These are phyloP conservation scores for Botrytis pseudocinerea DNA, from an alignment of 2,329 filamentous ascomycete species.

Conservation along the genomic window DNA sequence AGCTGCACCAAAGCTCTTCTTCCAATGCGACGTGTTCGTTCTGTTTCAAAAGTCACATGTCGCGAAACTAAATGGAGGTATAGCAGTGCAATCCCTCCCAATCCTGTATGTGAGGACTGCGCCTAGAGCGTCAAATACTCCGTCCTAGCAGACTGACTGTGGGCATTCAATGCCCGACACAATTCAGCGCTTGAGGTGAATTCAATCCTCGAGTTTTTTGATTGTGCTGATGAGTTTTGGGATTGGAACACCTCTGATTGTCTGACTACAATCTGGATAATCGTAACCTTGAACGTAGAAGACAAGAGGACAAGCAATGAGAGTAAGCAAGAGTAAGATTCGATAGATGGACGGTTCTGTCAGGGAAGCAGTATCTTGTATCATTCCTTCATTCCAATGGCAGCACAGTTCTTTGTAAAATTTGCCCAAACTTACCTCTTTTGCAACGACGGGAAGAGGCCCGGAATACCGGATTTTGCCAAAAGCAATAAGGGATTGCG, in stretches of 20 bases:
- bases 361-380: background rate
- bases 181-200: background rate
- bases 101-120: background rate
- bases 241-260: background rate
- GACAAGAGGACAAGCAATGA: background rate
- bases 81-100: background rate
- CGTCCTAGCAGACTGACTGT: background rate
- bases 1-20: background rate
- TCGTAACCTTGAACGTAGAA: background rate
- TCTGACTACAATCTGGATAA: background rate
- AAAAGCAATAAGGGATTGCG: too few relatives aligned
- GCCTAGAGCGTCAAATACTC: background rate
- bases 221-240: background rate
- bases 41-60: background rate
- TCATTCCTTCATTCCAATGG: background rate
- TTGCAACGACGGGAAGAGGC: background rate
- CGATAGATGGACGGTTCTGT: background rate
- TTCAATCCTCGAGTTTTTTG: background rate
- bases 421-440: background rate
- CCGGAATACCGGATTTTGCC: background rate
- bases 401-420: background rate
- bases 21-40: slow-evolving; percentile 10
- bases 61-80: background rate
- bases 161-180: background rate
- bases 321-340: background rate